Percentiles rank a stretch among this genome's conserved stretches.
These are phyloP conservation scores for Penicillium roqueforti DNA, from an alignment of 495 filamentous ascomycete species.

Conservation along the genomic window DNA sequence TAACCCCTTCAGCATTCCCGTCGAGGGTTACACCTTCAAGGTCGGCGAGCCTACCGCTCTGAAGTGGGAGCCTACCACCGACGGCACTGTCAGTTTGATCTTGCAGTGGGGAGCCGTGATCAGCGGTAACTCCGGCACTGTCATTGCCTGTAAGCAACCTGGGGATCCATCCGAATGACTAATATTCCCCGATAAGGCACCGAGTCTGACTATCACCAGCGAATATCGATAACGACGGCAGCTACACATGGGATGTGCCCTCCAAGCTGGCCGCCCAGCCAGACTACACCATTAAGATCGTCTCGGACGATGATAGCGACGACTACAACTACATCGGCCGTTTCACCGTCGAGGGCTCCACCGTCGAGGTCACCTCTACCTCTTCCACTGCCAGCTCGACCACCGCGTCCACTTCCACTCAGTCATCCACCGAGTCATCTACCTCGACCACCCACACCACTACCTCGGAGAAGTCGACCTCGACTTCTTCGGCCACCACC, in stretches of 20 bases:
- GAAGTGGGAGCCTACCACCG: slow-evolving; percentile 52
- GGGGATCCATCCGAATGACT: not conserved
- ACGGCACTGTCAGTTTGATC: slow-evolving; percentile 50
- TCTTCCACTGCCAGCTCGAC: slow-evolving; percentile 28
- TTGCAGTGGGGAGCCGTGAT: slow-evolving; percentile 49
- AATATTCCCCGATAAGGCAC: not conserved
- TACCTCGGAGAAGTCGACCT: slow-evolving; percentile 34
- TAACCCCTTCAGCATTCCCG: slow-evolving; percentile 55
- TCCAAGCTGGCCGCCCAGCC: slow-evolving; percentile 36
- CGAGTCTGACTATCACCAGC: slow-evolving; percentile 36
- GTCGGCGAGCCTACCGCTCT: slow-evolving; percentile 50
- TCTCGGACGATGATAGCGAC: slow-evolving; percentile 40
- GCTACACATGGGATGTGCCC: slow-evolving; percentile 52
- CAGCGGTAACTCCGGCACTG: slow-evolving; percentile 40
- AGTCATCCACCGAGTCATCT: slow-evolving; percentile 18
- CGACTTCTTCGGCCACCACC: slow-evolving; percentile 37
- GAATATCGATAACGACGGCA: slow-evolving; percentile 53
- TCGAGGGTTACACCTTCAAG: slow-evolving; percentile 40
- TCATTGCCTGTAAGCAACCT: slow-evolving; percentile 56
- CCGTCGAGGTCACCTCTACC: slow-evolving; percentile 32
- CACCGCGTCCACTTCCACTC: slow-evolving; percentile 10
- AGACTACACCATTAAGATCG: slow-evolving; percentile 59
- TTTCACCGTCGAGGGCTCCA: slow-evolving; percentile 52
- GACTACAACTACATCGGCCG: slow-evolving; percentile 56
- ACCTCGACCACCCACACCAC: slow-evolving; percentile 57